Evolutionary conservation across 768 basidiomycete species (phyloP).

Genomic region (Clathrus columnatus): DNA sequence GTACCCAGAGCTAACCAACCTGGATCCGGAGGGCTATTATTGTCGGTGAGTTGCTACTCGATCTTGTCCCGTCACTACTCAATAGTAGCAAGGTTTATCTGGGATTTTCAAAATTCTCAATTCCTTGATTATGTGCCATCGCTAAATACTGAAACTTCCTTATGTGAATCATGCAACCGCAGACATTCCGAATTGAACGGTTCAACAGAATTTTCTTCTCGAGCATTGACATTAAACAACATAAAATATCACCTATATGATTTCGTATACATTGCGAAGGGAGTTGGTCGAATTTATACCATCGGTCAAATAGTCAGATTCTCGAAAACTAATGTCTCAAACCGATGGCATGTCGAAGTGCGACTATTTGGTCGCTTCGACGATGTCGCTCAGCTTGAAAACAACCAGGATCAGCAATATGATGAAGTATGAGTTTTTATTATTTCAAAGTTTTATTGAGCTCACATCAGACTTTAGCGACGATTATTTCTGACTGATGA

Average conservation of each 20-base stretch:
- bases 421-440: conserved; percentile 8
- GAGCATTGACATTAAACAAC: conserved; percentile 29
- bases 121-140: conserved; percentile 36
- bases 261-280: conserved; percentile 45
- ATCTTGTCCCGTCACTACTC: neutral
- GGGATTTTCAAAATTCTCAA: conserved; percentile 37
- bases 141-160: conserved; percentile 16
- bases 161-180: conserved; percentile 47
- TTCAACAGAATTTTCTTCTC: conserved; percentile 21
- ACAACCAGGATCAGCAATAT: conserved; percentile 4
- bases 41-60: conserved; percentile 35
- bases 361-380: conserved; percentile 40
- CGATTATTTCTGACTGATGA: conserved; percentile 34
- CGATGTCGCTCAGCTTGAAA: conserved; percentile 23
- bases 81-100: conserved; percentile 33
- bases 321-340: conserved; percentile 14
- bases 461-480: conserved; percentile 14
- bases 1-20: conserved; percentile 31
- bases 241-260: conserved; percentile 48
- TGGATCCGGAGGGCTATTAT: conserved; percentile 48
- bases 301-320: conserved; percentile 51
- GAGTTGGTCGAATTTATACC: conserved; percentile 27
- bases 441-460: neutral
- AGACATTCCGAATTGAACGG: conserved; percentile 22
- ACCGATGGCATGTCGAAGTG: conserved; percentile 27